Percentiles rank a stretch among this genome's conserved stretches.
Conservation (phyloP, 345 rosid genomes). For the Stellera chamaejasme region DNA sequence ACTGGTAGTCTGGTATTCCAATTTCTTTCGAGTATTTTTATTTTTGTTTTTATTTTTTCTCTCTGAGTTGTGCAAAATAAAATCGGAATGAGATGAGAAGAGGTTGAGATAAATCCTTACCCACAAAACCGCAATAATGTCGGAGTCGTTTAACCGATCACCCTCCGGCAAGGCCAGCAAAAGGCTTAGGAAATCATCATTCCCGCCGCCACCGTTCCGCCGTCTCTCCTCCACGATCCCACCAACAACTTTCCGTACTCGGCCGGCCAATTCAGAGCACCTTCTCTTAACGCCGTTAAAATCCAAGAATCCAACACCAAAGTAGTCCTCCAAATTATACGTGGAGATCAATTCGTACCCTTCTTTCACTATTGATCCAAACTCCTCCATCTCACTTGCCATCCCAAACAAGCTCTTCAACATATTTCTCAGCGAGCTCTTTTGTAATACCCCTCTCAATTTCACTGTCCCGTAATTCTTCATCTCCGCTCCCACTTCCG, state of each 20-base stretch:
- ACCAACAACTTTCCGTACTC: slow-evolving; percentile 34
- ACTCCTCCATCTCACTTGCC: slow-evolving; percentile 12
- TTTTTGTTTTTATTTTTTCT: too few species aligned
- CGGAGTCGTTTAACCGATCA: slow-evolving; percentile 39
- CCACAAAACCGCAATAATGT: slow-evolving; percentile 53
- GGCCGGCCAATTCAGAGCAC: slow-evolving; percentile 32
- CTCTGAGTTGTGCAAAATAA: too few species aligned
- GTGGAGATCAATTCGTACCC: slow-evolving; percentile 40
- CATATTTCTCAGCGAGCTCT: slow-evolving; percentile 38
- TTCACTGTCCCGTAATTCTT: slow-evolving; percentile 21
- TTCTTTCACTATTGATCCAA: slow-evolving; percentile 42
- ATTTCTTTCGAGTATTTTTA: too few species aligned
- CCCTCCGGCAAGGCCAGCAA: slow-evolving; percentile 47
- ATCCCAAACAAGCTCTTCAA: slow-evolving; percentile 46
- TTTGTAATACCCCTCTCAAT: slow-evolving; percentile 32
- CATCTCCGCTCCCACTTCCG: slow-evolving; percentile 19
- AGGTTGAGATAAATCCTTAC: slow-evolving; percentile 20
- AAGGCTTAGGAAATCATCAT: slow-evolving; percentile 40
- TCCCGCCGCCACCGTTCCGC: slow-evolving; percentile 4
- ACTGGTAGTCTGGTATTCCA: too few species aligned
- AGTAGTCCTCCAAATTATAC: slow-evolving; percentile 51
- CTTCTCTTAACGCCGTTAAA: slow-evolving; percentile 50
- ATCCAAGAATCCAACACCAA: slow-evolving; percentile 43
- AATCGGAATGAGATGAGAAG: not conserved
- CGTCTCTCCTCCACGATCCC: slow-evolving; percentile 33